Percentiles rank a stretch among this genome's conserved stretches.
Evolutionary conservation across 225 moss, liverwort and hornwort genomes (phyloP).

Genomic region (Thuidium tamariscinum): DNA sequence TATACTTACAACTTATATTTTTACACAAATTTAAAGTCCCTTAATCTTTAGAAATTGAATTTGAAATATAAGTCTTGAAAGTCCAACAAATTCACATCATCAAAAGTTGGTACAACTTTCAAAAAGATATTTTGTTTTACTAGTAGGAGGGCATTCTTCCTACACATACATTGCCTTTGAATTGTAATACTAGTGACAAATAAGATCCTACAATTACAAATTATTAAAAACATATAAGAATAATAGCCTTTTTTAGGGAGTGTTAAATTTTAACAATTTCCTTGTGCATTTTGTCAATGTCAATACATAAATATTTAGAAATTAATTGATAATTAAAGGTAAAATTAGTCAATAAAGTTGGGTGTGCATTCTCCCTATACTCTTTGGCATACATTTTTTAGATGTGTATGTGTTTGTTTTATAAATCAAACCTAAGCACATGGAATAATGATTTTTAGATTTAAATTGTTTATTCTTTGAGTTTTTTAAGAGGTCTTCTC

Average conservation of each 20-base stretch:
- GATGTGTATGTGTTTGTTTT: too few relatives aligned
- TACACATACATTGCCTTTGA: fast-evolving
- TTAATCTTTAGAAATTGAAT: too few relatives aligned
- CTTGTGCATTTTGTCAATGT: background rate
- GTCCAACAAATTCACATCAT: background rate
- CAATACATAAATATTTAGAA: background rate
- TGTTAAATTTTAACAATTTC: fast-evolving
- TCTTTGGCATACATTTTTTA: too few relatives aligned
- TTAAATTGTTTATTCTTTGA: too few relatives aligned
- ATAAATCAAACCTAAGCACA: too few relatives aligned
- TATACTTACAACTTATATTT: background rate
- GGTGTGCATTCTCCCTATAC: too few relatives aligned
- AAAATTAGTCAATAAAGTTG: background rate
- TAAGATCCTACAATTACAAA: background rate
- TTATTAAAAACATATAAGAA: background rate
- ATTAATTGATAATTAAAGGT: background rate
- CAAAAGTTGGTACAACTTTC: background rate
- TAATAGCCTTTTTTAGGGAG: too few relatives aligned
- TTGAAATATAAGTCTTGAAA: background rate
- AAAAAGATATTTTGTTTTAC: background rate
- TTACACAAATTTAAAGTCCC: background rate
- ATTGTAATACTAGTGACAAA: too few relatives aligned
- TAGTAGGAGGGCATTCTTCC: background rate
- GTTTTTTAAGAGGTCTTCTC: too few relatives aligned
- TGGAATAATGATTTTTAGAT: too few relatives aligned